Percentiles rank a stretch among this genome's conserved stretches.
phyloP scores from a whole-genome alignment of 768 basidiomycete species.

The Lactifluus subvellereus region DNA sequence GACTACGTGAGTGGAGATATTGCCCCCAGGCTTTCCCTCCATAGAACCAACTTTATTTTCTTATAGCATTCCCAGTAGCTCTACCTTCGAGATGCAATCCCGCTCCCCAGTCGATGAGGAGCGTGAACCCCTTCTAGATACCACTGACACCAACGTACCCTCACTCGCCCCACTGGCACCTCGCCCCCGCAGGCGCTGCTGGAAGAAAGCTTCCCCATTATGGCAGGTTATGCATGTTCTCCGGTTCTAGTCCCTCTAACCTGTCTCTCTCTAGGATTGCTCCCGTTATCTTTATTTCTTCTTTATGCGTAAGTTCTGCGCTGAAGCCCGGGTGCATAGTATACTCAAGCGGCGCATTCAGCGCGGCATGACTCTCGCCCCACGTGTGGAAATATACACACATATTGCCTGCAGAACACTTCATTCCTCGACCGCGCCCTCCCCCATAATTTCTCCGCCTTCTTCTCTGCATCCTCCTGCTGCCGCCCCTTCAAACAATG shows the following conservation, averaged over 20 bases:
- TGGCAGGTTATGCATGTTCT: background rate
- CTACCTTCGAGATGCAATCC: background rate
- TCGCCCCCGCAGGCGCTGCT: background rate
- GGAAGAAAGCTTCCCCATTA: conserved; percentile 18
- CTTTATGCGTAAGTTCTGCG: conserved; percentile 18
- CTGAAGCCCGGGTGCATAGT: background rate
- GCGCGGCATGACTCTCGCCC: conserved; percentile 25
- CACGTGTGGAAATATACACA: conserved; percentile 25
- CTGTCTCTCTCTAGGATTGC: conserved; percentile 15
- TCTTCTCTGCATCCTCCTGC: background rate
- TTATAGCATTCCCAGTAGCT: background rate
- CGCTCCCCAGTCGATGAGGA: background rate
- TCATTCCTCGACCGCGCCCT: conserved; percentile 1
- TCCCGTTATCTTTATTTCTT: conserved; percentile 22
- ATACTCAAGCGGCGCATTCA: background rate
- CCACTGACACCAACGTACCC: background rate
- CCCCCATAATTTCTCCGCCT: background rate
- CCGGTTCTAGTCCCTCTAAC: background rate
- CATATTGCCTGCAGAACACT: conserved; percentile 23
- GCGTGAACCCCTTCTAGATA: conserved; percentile 19
- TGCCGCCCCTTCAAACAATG: background rate
- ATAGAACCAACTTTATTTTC: background rate
- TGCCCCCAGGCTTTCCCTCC: background rate
- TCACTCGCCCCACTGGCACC: background rate
- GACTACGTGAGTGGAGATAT: background rate